Percentiles rank a stretch among this genome's conserved stretches.
These are phyloP conservation scores for Blastocystis sp. DNA, from an alignment of 352 stramenopile species.

Conservation along the genomic window DNA sequence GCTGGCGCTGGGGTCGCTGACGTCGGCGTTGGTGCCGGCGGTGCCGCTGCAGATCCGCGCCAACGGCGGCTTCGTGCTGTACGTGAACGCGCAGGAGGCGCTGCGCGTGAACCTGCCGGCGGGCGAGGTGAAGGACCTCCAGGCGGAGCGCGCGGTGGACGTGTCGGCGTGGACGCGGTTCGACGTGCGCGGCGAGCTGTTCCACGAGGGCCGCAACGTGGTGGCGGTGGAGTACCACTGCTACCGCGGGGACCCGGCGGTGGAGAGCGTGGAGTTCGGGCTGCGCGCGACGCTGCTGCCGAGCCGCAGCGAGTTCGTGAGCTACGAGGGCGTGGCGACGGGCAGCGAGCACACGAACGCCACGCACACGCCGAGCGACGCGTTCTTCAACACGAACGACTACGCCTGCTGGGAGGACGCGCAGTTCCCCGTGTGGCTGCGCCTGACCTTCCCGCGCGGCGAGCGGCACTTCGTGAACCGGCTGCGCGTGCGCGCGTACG, in stretches of 20 bases:
- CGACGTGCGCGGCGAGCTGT: background rate
- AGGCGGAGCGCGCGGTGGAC: background rate
- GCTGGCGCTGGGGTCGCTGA: background rate
- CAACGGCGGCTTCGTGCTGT: conserved; percentile 1
- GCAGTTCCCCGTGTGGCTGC: background rate
- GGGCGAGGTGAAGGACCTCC: background rate
- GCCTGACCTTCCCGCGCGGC: background rate
- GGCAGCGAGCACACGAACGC: background rate
- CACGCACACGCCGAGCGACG: background rate
- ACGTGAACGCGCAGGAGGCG: conserved; percentile 3
- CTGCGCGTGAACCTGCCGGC: background rate
- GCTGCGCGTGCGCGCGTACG: background rate
- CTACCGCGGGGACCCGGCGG: background rate
- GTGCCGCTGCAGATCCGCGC: background rate
- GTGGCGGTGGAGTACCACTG: conserved; percentile 5
- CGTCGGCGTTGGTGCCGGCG: background rate
- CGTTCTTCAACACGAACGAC: conserved; percentile 14
- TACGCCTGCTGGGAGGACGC: background rate
- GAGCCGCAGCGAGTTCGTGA: background rate
- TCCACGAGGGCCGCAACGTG: background rate
- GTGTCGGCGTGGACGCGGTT: background rate
- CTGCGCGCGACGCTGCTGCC: no score
- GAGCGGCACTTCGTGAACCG: background rate
- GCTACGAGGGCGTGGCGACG: background rate
- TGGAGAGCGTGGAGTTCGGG: background rate